Evolutionary conservation across 345 rosid species (phyloP), one percentile per base, ranked within the genome.

Genomic region (Ceriops zippeliana): DNA sequence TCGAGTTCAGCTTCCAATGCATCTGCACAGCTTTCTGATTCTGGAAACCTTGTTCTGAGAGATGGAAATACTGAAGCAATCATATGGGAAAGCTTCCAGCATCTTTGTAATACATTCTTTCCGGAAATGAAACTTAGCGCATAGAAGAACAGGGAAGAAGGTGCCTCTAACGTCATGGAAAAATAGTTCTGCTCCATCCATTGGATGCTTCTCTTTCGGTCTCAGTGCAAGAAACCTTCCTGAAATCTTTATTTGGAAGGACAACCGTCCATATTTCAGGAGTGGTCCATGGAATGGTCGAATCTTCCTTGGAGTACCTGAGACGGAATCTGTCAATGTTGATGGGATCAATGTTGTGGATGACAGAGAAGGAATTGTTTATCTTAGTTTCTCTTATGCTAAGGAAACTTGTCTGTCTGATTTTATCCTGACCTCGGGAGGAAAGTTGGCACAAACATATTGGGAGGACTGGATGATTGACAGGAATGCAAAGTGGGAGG

Each of bases 211-310:
- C 52, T 63, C 85, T 8, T 5, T 22, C 5, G 80, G 85, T 52
- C 51, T 85, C 16, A 57, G 62, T 8, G 68, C 76, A 63, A 57
- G 15, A 19, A 52, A 59, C 15, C 63, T 72, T 26, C 85, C 86
- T 26, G 72, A 87, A 65, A 4, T 68, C 28, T 46, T 82, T 20
- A 28, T 82, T 15, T 75, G 88, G 91, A 85, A 88, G 7, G 77
- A 76, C 51, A 54, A 32, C 10, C 26, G 8, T 2, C 79, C 80
- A 0, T 49, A 35, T 6, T 83, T 83, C 84, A 79, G 86, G 13
- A 79, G 83, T 27, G 91, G 89, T 10, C 88, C 86, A 0, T 86
- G 91, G 96, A 82, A 83, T 66, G 80, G 86, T 68, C 82, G 63
- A 70, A 30, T 26, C 11, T 79, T 84, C 46, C 52, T 69, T 26